A percentile compares a stretch with the other conserved stretches of the same genome.
These are phyloP conservation scores for Stephania japonica DNA, from an alignment of 164 flowering plant species.

Conservation along the genomic window DNA sequence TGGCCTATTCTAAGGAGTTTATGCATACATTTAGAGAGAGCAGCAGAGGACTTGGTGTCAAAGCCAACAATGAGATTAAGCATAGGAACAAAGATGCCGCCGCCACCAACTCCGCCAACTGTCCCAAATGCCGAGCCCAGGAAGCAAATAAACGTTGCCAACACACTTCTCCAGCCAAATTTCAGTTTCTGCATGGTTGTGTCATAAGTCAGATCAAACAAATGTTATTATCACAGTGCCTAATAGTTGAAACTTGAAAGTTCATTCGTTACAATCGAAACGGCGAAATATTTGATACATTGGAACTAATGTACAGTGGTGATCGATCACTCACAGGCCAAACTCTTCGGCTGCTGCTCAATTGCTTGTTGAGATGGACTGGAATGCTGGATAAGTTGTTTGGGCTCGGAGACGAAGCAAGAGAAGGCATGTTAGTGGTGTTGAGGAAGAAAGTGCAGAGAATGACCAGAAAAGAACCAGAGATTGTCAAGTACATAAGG, in stretches of 20 bases:
- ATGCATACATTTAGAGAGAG: conserved; percentile 77
- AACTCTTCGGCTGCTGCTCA: background rate
- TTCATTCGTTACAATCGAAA: background rate
- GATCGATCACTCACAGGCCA: background rate
- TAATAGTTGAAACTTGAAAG: background rate
- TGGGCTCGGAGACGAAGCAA: background rate
- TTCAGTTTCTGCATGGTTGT: conserved; percentile 42
- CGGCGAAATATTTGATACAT: background rate
- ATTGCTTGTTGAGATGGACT: background rate
- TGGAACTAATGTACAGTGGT: background rate
- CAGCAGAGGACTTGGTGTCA: conserved; percentile 95
- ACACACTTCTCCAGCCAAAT: conserved; percentile 59
- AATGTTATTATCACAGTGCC: no score
- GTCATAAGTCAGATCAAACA: background rate
- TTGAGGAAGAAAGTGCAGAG: background rate
- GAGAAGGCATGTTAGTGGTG: background rate
- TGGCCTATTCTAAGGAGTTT: no score
- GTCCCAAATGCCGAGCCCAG: conserved; percentile 91
- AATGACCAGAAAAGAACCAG: background rate
- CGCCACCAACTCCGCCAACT: conserved; percentile 96
- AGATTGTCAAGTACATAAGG: background rate
- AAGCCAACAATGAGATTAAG: conserved; percentile 82
- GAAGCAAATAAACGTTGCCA: conserved; percentile 85
- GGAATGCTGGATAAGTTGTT: no score
- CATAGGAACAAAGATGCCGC: conserved; percentile 98